Base-by-base conservation (phyloP, 2,329 filamentous ascomycete species). In the Ceratocystis ficicola region DNA sequence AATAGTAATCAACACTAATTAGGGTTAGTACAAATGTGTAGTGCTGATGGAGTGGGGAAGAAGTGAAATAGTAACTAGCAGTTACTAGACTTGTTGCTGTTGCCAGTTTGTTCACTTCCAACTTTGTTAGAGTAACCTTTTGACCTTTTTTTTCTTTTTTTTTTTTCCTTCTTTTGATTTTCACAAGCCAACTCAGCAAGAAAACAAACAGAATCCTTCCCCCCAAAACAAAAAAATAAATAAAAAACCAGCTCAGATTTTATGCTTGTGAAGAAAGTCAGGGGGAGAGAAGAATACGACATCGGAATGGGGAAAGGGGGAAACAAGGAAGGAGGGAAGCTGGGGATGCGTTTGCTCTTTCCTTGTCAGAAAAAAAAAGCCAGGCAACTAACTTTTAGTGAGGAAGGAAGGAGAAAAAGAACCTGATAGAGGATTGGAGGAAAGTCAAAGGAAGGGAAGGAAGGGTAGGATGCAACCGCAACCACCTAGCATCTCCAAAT, bases 341-440 rank as follows among this genome's bases (percentile, higher is more conserved):
- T 15, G 36, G 36, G 36, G 10, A 41, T 41, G 36, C 36, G 36
- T 41, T 41, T 41, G 36, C 36, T 41, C 36, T 41, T 41, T 41
- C 36, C 36, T 41, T 41, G 12, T 41, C 36, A 12, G 36, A 41
- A 41, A 41, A 41, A 41, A 41, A 41, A 8, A 15, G 36, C 10
- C 10, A 3, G 3, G 32, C 32, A 36, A 10, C 32, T 12, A 36
- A 10, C 32, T 10, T 36, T 44, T 5, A 36, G 41, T 17, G 28
- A 10, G 17, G 30, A 15, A 44, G 59, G n/a, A 57, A 60, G 41
- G 22, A 65, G 55, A 7, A 44, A 66, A 57, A 46, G 65, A 32
- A 22, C 32, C 50, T 52, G 65, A 44, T 44, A 22, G n/a, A 52
- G 59, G 57, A 20, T 52, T 28, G 30, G 41, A 15, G 48, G n/a